Evolutionary conservation across 352 stramenopile genomes (phyloP), one percentile per base, ranked within the genome.

Genomic region (Phytophthora capsici): DNA sequence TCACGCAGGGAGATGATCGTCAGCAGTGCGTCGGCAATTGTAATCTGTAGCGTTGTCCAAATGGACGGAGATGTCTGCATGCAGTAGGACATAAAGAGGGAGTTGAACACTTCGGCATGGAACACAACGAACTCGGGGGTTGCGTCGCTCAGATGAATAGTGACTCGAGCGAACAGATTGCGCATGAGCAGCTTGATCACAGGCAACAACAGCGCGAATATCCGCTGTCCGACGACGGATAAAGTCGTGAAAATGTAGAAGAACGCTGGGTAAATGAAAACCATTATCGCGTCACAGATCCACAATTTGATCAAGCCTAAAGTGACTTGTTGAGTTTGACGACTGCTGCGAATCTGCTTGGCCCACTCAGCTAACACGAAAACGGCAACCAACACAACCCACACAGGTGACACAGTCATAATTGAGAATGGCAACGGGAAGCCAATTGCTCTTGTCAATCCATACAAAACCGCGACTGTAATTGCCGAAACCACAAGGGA

Each of bases 91-190:
- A 71, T 43, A 25, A 71, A 75, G 3, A 75, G 45, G 20, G 66
- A 54, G 25, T 68, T 75, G 52, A 71, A 75, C 2, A 75, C 54
- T 51, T 69, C 65, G 6, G 57, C 54, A 41, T 58, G 63, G 16
- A 66, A 66, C 1, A 73, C 44, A 2, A 73, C 53, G 16, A 69
- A 47, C 19, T 52, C 53, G 6, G 62, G 68, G 1, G 43, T 51
- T 23, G 51, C 23, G 8, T 72, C 63, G 6, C 16, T 30, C 6
- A 71, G 40, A 53, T 49, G 17, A 3, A 12, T 8, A 19, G 49
- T 48, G 6, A 44, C 47, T 1, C 45, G 55, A 25, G 54, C 52
- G 34, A 65, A 60, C 32, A 59, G 48, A 34, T 69, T 46, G 22
- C 64, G 61, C 43, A 57, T 40, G 6, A 53, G 13, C n/a, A 69